Evolutionary conservation across 805 yeast genomes (phyloP), one percentile per base, ranked within the genome.

Genomic region (Saccharomycopsis oosterbeekiorum): DNA sequence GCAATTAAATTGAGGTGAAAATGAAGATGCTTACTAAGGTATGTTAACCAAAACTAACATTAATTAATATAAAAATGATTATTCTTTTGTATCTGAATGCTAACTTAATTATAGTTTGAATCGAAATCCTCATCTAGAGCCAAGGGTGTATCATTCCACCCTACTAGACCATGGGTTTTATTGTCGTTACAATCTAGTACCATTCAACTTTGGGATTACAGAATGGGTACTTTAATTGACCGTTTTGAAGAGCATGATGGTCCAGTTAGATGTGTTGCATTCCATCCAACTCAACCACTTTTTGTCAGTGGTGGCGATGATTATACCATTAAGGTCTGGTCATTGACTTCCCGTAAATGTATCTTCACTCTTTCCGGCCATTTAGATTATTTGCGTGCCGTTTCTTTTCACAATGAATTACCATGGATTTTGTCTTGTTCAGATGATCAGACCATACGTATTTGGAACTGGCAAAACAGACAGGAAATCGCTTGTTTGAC

Each of bases 401-500:
- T 90, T 24, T 88, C 84, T 66, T 94, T 94, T 83, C 99, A 94
- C 76, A 87, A 84, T 68, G 97, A 91, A 72, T 79, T 94, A 71
- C 99, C 99, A 9, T 94, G 99, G 99, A 88, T 94, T 70, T 84
- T 94, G 63, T 87, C 97, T 29, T 85, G 94, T 64, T 89, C 97
- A 55, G 99, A 94, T 75, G 99, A 94, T 78, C 99, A 94, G 76
- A 94, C 99, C 39, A 91, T 96, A 66, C 83, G 99, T 73, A 93
- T 94, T 67, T 94, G 99, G 99, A 96, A 94, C 76, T 94, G 99
- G 99, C 99, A 96, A 78, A 92, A 92, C 73, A 85, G 99, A 68
- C 93, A 91, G 73, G 98, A 94, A 70, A 88, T 94, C 70, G 98
- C 98, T 10, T 90, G 97, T 70, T 77, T 94, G 67, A 93, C 99